These are phyloP conservation scores for Gossypium davidsonii DNA, from an alignment of 441 rosid species.

Conservation along the genomic window DNA sequence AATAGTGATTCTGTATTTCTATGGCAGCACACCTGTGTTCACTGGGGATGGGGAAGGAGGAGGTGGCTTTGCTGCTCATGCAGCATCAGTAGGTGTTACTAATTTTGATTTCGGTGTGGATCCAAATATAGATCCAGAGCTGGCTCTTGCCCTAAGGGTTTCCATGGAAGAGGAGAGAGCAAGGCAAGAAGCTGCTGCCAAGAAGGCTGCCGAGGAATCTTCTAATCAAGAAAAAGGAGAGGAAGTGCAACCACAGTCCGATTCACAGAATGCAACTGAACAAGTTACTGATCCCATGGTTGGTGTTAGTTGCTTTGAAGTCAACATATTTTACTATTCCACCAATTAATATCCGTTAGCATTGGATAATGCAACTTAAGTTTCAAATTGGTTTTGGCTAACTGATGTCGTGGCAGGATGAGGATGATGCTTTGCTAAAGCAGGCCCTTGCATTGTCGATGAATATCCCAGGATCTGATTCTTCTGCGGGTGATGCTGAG, in stretches of 20 bases:
- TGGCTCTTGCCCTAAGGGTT: constrained; percentile 82
- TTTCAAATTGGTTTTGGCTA: constrained; percentile 14
- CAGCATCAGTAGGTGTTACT: constrained; percentile 46
- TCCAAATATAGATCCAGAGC: constrained; percentile 82
- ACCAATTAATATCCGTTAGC: background rate
- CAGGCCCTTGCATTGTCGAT: constrained; percentile 47
- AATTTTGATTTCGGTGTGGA: constrained; percentile 79
- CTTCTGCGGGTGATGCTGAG: constrained; percentile 34
- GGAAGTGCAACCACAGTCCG: constrained; percentile 37
- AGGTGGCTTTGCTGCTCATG: constrained; percentile 64
- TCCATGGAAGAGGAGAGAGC: constrained; percentile 97
- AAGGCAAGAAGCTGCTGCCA: constrained; percentile 87
- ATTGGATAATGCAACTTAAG: background rate
- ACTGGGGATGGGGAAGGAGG: constrained; percentile 73
- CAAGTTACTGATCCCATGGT: constrained; percentile 48
- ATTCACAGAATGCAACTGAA: constrained; percentile 32
- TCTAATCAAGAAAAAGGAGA: constrained; percentile 45
- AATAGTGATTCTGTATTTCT: background rate
- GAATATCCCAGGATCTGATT: constrained; percentile 21
- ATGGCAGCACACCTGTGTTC: constrained; percentile 67
- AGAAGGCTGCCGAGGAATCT: constrained; percentile 67
- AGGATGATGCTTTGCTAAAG: constrained; percentile 40
- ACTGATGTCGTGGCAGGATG: constrained; percentile 35
- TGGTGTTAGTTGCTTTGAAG: constrained; percentile 17
- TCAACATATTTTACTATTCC: background rate